phyloP scores from a whole-genome alignment of 176 grass and related monocot genomes.

The Musa beccarii region DNA sequence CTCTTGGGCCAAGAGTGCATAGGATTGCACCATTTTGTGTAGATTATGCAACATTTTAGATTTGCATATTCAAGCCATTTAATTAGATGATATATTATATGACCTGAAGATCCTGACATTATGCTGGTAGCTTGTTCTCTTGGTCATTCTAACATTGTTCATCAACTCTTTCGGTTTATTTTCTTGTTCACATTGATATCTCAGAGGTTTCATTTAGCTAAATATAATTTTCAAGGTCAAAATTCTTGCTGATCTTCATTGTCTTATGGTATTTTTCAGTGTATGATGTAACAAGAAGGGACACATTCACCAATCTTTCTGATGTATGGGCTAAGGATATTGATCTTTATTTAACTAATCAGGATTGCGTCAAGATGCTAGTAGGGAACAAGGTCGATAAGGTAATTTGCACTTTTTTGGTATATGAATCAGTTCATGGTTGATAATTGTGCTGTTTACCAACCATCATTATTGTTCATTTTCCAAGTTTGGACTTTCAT shows the following conservation, averaged over 20 bases:
- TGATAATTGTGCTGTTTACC: neutral
- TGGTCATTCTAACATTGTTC: too few relatives aligned
- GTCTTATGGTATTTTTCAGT: constrained; percentile 28
- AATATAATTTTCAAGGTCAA: neutral
- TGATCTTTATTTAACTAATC: constrained; percentile 86
- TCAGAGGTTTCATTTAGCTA: too few relatives aligned
- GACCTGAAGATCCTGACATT: too few relatives aligned
- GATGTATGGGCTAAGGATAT: constrained; percentile 99
- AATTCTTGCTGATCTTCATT: neutral
- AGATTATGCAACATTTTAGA: too few relatives aligned
- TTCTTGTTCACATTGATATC: too few relatives aligned
- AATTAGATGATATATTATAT: too few relatives aligned
- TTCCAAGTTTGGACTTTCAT: neutral
- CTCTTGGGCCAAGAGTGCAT: too few relatives aligned
- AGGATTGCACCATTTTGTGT: too few relatives aligned
- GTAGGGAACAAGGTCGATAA: constrained; percentile 97
- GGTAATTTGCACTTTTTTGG: constrained; percentile 25
- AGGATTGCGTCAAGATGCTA: constrained; percentile 98
- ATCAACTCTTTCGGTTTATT: too few relatives aligned
- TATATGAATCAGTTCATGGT: neutral
- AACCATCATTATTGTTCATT: neutral
- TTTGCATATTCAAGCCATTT: too few relatives aligned
- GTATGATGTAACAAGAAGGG: constrained; percentile 81
- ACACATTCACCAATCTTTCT: constrained; percentile 81
- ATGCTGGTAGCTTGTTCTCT: too few relatives aligned